Evolutionary conservation across 345 rosid species (phyloP).

Genomic region (Lepidium aucheri): DNA sequence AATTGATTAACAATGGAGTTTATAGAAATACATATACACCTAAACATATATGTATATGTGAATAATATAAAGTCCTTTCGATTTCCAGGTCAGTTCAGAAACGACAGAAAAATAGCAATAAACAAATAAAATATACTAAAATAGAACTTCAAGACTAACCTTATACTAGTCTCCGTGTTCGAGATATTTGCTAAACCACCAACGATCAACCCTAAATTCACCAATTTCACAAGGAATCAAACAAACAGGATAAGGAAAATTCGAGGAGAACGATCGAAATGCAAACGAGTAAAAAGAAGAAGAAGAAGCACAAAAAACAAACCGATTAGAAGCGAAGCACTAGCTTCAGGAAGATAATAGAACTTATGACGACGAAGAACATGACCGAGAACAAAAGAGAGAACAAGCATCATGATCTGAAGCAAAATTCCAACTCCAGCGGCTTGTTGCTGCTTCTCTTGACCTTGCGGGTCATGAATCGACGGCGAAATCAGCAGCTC

Average conservation of each 20-base stretch:
- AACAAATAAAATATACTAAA: not conserved
- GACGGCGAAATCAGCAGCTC: conserved; percentile 43
- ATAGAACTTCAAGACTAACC: conserved; percentile 30
- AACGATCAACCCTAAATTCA: conserved; percentile 59
- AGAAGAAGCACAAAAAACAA: not conserved
- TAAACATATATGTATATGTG: not conserved
- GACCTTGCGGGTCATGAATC: conserved; percentile 32
- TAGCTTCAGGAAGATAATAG: conserved; percentile 96
- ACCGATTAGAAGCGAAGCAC: conserved; percentile 98
- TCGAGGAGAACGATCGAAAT: not conserved
- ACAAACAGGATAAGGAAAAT: not conserved
- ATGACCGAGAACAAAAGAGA: conserved; percentile 92
- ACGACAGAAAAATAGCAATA: conserved; percentile 7
- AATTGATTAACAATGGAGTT: not conserved
- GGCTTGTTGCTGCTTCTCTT: conserved; percentile 89
- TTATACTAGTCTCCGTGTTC: conserved; percentile 79
- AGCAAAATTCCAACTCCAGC: conserved; percentile 98
- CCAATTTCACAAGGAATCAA: not conserved
- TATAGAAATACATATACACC: not conserved
- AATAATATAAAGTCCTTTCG: not conserved
- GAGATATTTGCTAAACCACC: conserved; percentile 93
- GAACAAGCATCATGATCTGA: conserved; percentile 99
- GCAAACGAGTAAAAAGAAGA: conserved; percentile 3
- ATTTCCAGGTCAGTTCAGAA: conserved; percentile 7
- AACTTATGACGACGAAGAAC: conserved; percentile 95